phyloP scores from a whole-genome alignment of 2,329 filamentous ascomycete genomes.

The Aureobasidium sp. region DNA sequence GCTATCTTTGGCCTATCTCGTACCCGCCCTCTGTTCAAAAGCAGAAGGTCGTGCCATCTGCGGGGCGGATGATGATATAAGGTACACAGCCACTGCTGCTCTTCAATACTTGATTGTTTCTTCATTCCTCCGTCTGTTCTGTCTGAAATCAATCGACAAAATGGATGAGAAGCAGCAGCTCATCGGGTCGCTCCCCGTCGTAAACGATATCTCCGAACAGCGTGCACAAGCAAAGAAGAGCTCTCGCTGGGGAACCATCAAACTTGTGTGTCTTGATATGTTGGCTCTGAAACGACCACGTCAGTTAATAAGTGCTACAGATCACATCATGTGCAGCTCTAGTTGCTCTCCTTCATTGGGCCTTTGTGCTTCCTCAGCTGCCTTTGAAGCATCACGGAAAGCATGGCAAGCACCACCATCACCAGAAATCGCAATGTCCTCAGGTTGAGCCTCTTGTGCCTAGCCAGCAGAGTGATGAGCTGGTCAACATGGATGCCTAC shows the following conservation, averaged over 20 bases:
- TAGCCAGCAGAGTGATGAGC: slow-evolving; percentile 13
- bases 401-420: slow-evolving; percentile 11
- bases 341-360: background rate
- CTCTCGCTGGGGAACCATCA: background rate
- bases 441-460: slow-evolving; percentile 14
- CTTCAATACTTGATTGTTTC: background rate
- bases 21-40: background rate
- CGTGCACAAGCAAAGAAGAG: slow-evolving; percentile 6
- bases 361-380: background rate
- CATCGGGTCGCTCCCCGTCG: background rate
- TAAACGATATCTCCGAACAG: background rate
- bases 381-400: slow-evolving; percentile 3
- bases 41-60: slow-evolving; percentile 7
- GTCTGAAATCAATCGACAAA: background rate
- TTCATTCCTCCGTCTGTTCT: background rate
- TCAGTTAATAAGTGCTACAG: background rate
- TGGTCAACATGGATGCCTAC: slow-evolving; percentile 24
- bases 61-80: slow-evolving; percentile 9
- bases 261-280: background rate
- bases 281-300: background rate
- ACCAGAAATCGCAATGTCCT: slow-evolving; percentile 6
- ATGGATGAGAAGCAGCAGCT: slow-evolving; percentile 18
- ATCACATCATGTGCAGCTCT: background rate
- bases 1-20: slow-evolving; percentile 5
- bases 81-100: slow-evolving; percentile 5